Evolutionary conservation across 2,329 filamentous ascomycete species (phyloP).

Genomic region (Aspergillus quadrilineatus): DNA sequence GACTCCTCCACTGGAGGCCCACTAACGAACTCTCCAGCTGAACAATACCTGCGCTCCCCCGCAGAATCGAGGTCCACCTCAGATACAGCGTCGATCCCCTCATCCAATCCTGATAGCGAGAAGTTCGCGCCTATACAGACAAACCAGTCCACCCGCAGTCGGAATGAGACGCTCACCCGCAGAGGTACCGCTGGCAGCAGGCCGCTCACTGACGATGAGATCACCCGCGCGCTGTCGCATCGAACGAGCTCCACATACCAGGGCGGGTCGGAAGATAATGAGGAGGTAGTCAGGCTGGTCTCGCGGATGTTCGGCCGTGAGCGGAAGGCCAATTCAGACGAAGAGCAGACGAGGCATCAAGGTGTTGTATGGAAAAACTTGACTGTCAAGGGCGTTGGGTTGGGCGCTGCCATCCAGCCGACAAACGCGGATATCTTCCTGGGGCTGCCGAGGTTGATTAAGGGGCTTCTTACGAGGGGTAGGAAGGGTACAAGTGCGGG

Average conservation of each 20-base stretch:
- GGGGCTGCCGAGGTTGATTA: slow-evolving; percentile 48
- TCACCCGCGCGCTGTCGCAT: slow-evolving; percentile 26
- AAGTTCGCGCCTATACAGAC: slow-evolving; percentile 14
- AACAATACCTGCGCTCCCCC: not conserved
- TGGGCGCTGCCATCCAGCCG: slow-evolving; percentile 62
- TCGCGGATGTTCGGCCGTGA: slow-evolving; percentile 69
- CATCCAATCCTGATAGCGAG: not conserved
- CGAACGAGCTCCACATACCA: slow-evolving; percentile 26
- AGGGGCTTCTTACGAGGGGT: slow-evolving; percentile 41
- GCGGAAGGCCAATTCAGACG: slow-evolving; percentile 64
- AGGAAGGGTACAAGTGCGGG: slow-evolving; percentile 27
- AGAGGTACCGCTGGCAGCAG: not conserved
- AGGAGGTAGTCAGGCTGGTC: slow-evolving; percentile 51
- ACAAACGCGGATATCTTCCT: slow-evolving; percentile 59
- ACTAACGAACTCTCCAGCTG: not conserved
- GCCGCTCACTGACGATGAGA: slow-evolving; percentile 18
- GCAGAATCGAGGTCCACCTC: not conserved
- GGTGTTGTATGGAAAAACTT: slow-evolving; percentile 70
- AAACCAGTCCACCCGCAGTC: slow-evolving; percentile 6
- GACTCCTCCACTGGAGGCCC: not conserved
- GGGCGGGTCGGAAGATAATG: slow-evolving; percentile 30
- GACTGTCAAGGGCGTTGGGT: slow-evolving; percentile 67
- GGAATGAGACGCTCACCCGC: not conserved
- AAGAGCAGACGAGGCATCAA: slow-evolving; percentile 67
- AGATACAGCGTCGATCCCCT: not conserved